Evolutionary conservation across 129 eudicot species (phyloP).

Genomic region (Chrysanthemum seticuspe): DNA sequence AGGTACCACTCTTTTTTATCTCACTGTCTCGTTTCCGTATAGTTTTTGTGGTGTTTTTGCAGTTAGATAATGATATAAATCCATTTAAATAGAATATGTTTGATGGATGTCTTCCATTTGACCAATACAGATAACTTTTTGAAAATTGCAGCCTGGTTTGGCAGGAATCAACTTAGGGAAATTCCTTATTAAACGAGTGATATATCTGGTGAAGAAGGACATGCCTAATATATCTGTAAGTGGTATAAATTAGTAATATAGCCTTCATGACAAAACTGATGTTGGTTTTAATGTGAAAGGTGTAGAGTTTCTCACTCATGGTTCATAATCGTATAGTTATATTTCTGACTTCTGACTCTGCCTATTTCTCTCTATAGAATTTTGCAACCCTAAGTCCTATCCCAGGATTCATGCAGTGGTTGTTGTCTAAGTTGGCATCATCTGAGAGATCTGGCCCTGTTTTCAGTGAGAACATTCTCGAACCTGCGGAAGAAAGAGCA

Average conservation of each 20-base stretch:
- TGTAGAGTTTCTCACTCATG: constrained; percentile 3
- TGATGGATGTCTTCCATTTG: constrained; percentile 17
- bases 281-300: not conserved
- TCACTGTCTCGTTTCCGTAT: not conserved
- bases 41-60: not conserved
- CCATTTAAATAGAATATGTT: not conserved
- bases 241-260: constrained; percentile 2
- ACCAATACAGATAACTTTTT: constrained; percentile 16
- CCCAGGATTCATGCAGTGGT: constrained; percentile 95
- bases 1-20: constrained; percentile 40
- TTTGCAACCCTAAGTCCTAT: constrained; percentile 97
- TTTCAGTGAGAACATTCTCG: constrained; percentile 68
- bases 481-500: constrained; percentile 67
- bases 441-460: constrained; percentile 62
- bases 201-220: constrained; percentile 83
- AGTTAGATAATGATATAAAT: constrained; percentile 4
- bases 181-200: constrained; percentile 92
- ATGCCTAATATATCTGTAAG: constrained; percentile 87
- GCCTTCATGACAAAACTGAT: constrained; percentile 11
- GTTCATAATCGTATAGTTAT: not conserved
- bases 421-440: constrained; percentile 81
- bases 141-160: constrained; percentile 82
- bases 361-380: constrained; percentile 43
- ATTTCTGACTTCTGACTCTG: constrained; percentile 11
- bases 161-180: constrained; percentile 94